Evolutionary conservation across 345 rosid genomes (phyloP).

Genomic region (Eucalyptus microcorys): DNA sequence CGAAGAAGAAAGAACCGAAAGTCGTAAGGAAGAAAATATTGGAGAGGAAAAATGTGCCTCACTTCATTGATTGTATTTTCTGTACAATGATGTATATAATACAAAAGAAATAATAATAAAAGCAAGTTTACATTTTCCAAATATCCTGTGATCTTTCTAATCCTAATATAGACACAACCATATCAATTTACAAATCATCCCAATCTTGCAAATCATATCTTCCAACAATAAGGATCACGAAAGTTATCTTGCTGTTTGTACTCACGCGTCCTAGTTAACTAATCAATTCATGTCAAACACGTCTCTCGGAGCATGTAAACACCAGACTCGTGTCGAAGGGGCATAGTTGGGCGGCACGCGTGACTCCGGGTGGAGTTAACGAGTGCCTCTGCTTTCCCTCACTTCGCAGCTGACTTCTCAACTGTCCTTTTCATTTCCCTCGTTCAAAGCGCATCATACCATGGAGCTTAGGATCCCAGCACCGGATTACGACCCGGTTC

Average conservation of each 20-base stretch:
- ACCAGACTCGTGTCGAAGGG: not conserved
- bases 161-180: too few species aligned
- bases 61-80: too few species aligned
- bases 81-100: too few species aligned
- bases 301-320: not conserved
- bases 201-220: too few species aligned
- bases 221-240: not conserved
- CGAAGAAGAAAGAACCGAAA: too few species aligned
- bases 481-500: not conserved
- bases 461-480: not conserved
- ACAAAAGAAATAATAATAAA: too few species aligned
- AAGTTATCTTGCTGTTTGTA: not conserved
- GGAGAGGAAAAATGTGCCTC: too few species aligned
- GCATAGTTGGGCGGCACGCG: not conserved
- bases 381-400: not conserved
- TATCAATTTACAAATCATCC: too few species aligned
- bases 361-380: not conserved
- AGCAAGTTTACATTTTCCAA: too few species aligned
- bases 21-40: too few species aligned
- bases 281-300: not conserved
- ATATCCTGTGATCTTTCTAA: too few species aligned
- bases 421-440: not conserved
- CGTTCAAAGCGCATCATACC: not conserved
- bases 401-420: not conserved
- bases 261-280: not conserved